A percentile compares a stretch with the other conserved stretches of the same genome.
phyloP scores from a whole-genome alignment of 2,329 filamentous ascomycete species.

The Chaetomium globosum region DNA sequence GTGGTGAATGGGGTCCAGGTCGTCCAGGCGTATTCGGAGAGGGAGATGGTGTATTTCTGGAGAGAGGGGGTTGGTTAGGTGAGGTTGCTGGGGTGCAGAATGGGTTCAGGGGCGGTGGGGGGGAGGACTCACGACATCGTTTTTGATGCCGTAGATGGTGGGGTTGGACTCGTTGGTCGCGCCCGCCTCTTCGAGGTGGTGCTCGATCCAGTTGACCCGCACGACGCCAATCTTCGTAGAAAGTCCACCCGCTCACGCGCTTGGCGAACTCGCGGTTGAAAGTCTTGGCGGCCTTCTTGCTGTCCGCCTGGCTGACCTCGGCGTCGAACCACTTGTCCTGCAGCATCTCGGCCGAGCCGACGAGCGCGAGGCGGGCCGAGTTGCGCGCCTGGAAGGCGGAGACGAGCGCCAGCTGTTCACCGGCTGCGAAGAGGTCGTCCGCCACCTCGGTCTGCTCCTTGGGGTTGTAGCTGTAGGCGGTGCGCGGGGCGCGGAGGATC shows the following conservation, averaged over 20 bases:
- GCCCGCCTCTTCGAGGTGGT: slow-evolving; percentile 64
- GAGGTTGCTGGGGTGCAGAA: slow-evolving; percentile 35
- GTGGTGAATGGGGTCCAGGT: slow-evolving; percentile 74
- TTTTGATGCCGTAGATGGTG: slow-evolving; percentile 91
- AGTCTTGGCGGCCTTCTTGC: slow-evolving; percentile 59
- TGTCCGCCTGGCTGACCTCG: slow-evolving; percentile 65
- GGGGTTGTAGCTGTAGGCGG: slow-evolving; percentile 90
- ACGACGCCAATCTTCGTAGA: slow-evolving; percentile 94
- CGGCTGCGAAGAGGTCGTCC: slow-evolving; percentile 83
- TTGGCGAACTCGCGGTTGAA: slow-evolving; percentile 84
- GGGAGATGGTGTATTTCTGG: slow-evolving; percentile 80
- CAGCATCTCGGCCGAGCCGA: slow-evolving; percentile 85
- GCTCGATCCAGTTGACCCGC: slow-evolving; percentile 79
- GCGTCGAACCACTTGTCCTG: slow-evolving; percentile 87
- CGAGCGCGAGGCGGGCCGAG: slow-evolving; percentile 82
- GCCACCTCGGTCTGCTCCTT: slow-evolving; percentile 76
- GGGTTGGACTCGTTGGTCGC: slow-evolving; percentile 71
- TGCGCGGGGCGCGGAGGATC: slow-evolving; percentile 77
- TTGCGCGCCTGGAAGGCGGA: slow-evolving; percentile 89
- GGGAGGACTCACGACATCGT: slow-evolving; percentile 78
- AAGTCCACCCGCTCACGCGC: slow-evolving; percentile 89
- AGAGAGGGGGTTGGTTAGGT: slow-evolving; percentile 39
- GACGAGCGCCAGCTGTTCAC: slow-evolving; percentile 80
- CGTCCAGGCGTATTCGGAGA: slow-evolving; percentile 81
- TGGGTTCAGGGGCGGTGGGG: neutral